Percentiles rank a stretch among this genome's conserved stretches.
These are phyloP conservation scores for Ajuga chamaepitys DNA, from an alignment of 257 asterid genomes.

Conservation along the genomic window DNA sequence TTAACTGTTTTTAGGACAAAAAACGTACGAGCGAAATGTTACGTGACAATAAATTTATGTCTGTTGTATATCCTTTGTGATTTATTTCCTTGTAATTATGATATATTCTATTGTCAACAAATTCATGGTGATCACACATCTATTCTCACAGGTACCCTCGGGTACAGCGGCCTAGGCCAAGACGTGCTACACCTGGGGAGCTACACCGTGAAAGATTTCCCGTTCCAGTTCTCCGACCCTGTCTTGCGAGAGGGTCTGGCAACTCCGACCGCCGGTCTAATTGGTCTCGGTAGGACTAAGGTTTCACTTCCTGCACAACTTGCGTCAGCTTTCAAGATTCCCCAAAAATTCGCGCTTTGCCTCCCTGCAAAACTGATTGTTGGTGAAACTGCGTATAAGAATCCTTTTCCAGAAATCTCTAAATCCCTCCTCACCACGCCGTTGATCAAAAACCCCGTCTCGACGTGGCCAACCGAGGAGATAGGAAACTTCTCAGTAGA, in stretches of 20 bases:
- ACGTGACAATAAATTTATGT: no score
- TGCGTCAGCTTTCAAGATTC: slow-evolving; percentile 25
- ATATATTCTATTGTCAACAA: no score
- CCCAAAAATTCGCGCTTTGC: slow-evolving; percentile 28
- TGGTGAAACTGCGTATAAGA: slow-evolving; percentile 15
- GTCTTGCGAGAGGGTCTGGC: slow-evolving; percentile 26
- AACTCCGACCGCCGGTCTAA: slow-evolving; percentile 16
- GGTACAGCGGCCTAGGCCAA: slow-evolving; percentile 33
- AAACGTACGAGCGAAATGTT: no score
- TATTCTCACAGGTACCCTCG: no score
- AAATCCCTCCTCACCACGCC: slow-evolving; percentile 21
- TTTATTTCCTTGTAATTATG: no score
- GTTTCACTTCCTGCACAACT: slow-evolving; percentile 37
- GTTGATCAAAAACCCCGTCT: slow-evolving; percentile 31
- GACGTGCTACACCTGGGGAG: slow-evolving; percentile 27
- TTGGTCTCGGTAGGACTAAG: slow-evolving; percentile 39
- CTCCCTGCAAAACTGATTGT: slow-evolving; percentile 28
- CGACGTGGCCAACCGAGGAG: slow-evolving; percentile 18
- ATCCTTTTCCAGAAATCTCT: slow-evolving; percentile 26
- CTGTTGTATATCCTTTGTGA: no score
- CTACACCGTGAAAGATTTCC: slow-evolving; percentile 12
- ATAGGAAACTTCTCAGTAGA: slow-evolving; percentile 32
- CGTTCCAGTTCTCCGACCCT: slow-evolving; percentile 38
- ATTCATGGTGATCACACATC: no score
- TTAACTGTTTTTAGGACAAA: no score